A percentile compares a stretch with the other conserved stretches of the same genome.
Conservation (phyloP, 1,284 basidiomycete species). For the Volvariella volvacea region DNA sequence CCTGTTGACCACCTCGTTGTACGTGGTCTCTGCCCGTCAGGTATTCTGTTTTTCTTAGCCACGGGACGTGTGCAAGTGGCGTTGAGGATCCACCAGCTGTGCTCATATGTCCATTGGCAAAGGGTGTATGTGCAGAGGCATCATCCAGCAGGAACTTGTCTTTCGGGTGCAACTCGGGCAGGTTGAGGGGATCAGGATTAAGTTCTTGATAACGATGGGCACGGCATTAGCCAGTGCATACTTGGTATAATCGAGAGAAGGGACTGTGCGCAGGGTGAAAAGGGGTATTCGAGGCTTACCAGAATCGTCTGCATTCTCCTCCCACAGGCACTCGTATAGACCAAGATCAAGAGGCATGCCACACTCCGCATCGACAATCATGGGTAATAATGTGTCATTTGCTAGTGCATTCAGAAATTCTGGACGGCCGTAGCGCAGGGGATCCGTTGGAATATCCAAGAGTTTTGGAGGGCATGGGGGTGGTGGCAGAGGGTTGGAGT, state of each 20-base stretch:
- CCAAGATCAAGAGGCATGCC: conserved; percentile 91
- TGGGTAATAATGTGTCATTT: conserved; percentile 75
- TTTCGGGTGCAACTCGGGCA: conserved; percentile 62
- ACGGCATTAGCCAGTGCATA: too few relatives aligned
- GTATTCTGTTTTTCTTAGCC: conserved; percentile 88
- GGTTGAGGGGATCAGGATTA: conserved; percentile 58
- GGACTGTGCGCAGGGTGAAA: neutral
- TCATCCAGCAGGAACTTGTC: conserved; percentile 68
- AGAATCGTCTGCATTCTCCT: conserved; percentile 64
- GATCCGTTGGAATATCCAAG: conserved; percentile 81
- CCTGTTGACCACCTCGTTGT: conserved; percentile 42
- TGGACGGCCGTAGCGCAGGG: conserved; percentile 78
- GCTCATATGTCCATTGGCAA: conserved; percentile 31
- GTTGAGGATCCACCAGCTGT: conserved; percentile 29
- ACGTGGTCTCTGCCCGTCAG: conserved; percentile 56
- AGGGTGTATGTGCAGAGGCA: conserved; percentile 35
- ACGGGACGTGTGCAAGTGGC: conserved; percentile 67
- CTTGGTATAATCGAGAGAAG: too few relatives aligned
- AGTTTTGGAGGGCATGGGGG: conserved; percentile 95
- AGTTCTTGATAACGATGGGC: conserved; percentile 39
- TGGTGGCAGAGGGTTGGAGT: conserved; percentile 86
- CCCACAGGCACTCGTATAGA: conserved; percentile 78
- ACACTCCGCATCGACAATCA: conserved; percentile 91
- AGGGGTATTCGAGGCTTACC: conserved; percentile 31
- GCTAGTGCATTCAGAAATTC: conserved; percentile 79